phyloP scores from a whole-genome alignment of 192 early-diverging fungal species.

The Mortierella hygrophila region DNA sequence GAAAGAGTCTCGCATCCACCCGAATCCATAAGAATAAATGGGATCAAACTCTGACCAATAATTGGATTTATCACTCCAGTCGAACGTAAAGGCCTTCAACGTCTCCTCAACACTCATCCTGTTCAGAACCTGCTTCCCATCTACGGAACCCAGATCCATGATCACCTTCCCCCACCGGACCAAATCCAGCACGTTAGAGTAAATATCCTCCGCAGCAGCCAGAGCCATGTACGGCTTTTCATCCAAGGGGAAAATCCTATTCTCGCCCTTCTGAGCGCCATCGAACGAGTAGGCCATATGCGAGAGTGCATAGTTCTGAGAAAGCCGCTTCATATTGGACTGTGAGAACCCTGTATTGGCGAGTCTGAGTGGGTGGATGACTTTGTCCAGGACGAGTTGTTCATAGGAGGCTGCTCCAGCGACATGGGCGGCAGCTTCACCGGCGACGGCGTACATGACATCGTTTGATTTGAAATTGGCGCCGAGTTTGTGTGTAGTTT shows the following conservation, averaged over 20 bases:
- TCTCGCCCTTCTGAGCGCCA: slow-evolving; percentile 12
- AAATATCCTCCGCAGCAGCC: slow-evolving; percentile 21
- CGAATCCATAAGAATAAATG: slow-evolving; percentile 16
- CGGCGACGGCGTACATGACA: slow-evolving; percentile 22
- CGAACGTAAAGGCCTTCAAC: background rate
- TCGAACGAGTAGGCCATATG: background rate
- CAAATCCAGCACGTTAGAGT: slow-evolving; percentile 27
- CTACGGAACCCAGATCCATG: background rate
- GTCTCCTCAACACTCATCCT: background rate
- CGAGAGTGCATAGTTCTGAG: background rate
- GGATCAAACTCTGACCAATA: background rate
- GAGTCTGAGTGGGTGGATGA: slow-evolving; percentile 20
- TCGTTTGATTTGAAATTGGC: background rate
- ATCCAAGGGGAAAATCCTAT: background rate
- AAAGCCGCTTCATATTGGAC: background rate
- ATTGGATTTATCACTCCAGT: no score
- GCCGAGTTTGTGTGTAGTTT: background rate
- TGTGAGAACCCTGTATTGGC: slow-evolving; percentile 14
- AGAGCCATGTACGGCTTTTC: background rate
- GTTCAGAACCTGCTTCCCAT: slow-evolving; percentile 30
- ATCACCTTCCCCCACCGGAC: slow-evolving; percentile 11
- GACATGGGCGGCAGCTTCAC: slow-evolving; percentile 19
- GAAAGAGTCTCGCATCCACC: slow-evolving; percentile 21
- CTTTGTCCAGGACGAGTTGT: slow-evolving; percentile 7
- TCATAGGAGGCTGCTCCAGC: slow-evolving; percentile 6